Conservation (phyloP, 1,284 basidiomycete species). For the Mixia osmundae region DNA sequence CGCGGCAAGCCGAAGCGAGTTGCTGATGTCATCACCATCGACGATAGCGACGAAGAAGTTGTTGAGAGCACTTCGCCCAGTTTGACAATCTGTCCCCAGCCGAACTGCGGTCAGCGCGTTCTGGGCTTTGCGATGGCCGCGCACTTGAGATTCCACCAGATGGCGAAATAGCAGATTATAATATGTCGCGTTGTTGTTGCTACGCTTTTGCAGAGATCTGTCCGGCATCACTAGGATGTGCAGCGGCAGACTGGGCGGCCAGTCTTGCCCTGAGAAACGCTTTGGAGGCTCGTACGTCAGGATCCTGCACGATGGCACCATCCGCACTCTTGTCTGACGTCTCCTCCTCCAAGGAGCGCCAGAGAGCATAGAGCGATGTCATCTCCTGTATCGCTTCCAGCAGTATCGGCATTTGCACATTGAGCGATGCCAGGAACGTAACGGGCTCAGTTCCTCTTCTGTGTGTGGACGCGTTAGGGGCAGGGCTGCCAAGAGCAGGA, state of each 20-base stretch:
- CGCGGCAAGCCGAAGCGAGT: too few relatives aligned
- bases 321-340: too few relatives aligned
- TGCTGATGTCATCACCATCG: too few relatives aligned
- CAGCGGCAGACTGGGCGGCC: neutral
- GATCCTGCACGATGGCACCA: neutral
- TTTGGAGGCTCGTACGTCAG: neutral
- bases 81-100: too few relatives aligned
- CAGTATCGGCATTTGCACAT: constrained; percentile 56
- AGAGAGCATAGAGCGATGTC: constrained; percentile 60
- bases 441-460: constrained; percentile 32
- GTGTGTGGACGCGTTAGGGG: constrained; percentile 10
- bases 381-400: constrained; percentile 81
- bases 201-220: neutral
- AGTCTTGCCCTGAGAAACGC: neutral
- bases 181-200: neutral
- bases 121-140: too few relatives aligned
- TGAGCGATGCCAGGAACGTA: constrained; percentile 59
- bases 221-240: neutral
- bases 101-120: too few relatives aligned
- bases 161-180: too few relatives aligned
- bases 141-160: too few relatives aligned
- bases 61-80: too few relatives aligned
- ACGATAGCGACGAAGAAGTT: too few relatives aligned
- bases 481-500: too few relatives aligned
- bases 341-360: constrained; percentile 41